A percentile compares a stretch with the other conserved stretches of the same genome.
Conservation (phyloP, 23 red algal species). For the Gracilariopsis chorda region DNA sequence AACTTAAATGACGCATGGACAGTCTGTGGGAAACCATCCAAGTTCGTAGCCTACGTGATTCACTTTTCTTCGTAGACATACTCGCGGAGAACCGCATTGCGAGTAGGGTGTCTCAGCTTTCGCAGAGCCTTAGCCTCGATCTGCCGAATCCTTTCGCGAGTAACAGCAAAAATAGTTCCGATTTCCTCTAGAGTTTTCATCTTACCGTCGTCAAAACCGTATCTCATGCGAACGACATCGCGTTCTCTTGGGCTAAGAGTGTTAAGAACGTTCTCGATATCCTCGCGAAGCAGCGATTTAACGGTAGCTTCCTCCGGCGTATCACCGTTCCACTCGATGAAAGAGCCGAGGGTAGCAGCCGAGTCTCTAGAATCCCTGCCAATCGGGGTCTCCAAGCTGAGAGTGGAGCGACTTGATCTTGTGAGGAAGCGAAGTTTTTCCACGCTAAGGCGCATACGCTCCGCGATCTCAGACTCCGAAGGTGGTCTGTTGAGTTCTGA, state of each 20-base stretch:
- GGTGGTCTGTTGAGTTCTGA: slow-evolving; percentile 73
- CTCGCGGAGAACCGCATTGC: slow-evolving; percentile 78
- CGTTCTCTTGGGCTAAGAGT: slow-evolving; percentile 75
- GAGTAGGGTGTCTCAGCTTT: slow-evolving; percentile 91
- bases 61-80: slow-evolving; percentile 72
- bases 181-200: slow-evolving; percentile 91
- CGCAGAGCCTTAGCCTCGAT: slow-evolving; percentile 95
- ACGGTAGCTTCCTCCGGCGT: slow-evolving; percentile 73
- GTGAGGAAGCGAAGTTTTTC: slow-evolving; percentile 86
- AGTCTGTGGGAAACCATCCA: too few relatives aligned
- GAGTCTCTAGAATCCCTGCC: slow-evolving; percentile 11
- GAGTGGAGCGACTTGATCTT: slow-evolving; percentile 40
- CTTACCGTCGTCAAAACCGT: slow-evolving; percentile 88
- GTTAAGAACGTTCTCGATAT: slow-evolving; percentile 87
- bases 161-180: slow-evolving; percentile 73
- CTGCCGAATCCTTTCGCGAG: slow-evolving; percentile 88
- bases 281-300: slow-evolving; percentile 72
- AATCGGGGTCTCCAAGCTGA: slow-evolving; percentile 73
- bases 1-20: too few relatives aligned
- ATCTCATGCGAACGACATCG: slow-evolving; percentile 92
- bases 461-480: slow-evolving; percentile 74
- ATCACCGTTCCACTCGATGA: slow-evolving; percentile 66
- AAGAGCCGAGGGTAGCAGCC: slow-evolving; percentile 60
- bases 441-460: slow-evolving; percentile 55
- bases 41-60: too few relatives aligned